Conservation (phyloP, 495 filamentous ascomycete genomes). For the Amorphotheca resinae region DNA sequence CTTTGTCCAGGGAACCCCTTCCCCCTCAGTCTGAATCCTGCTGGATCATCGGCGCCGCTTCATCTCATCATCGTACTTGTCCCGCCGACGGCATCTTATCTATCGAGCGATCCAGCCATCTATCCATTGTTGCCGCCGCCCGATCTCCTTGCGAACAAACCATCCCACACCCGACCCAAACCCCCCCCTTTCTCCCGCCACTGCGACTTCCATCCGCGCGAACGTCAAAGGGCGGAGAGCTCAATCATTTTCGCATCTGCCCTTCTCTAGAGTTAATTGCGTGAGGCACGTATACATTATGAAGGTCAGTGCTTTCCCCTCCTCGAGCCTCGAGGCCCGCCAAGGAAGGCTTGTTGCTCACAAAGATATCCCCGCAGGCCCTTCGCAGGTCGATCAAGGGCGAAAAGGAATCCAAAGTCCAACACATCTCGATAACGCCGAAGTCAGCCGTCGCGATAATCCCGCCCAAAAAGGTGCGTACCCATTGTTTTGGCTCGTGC, state of each 20-base stretch:
- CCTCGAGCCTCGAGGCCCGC: background rate
- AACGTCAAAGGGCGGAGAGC: background rate
- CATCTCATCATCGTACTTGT: background rate
- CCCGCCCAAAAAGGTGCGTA: constrained; percentile 88
- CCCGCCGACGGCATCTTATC: background rate
- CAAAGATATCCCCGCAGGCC: constrained; percentile 39
- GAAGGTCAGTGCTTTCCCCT: constrained; percentile 13
- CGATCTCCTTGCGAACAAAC: background rate
- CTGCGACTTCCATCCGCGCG: background rate
- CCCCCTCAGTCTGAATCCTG: too few species aligned
- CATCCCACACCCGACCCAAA: background rate
- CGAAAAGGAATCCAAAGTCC: constrained; percentile 61
- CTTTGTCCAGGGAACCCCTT: too few species aligned
- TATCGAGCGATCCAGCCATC: background rate
- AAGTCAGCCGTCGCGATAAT: constrained; percentile 93
- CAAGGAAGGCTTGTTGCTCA: constrained; percentile 3
- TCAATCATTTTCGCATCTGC: background rate
- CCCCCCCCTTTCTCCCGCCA: background rate
- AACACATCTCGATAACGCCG: constrained; percentile 77
- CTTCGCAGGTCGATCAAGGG: constrained; percentile 79
- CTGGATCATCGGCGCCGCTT: too few species aligned
- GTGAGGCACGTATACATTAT: constrained; percentile 14
- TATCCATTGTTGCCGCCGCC: background rate
- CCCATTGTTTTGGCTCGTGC: constrained; percentile 6
- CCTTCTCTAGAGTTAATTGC: constrained; percentile 1